phyloP scores from a whole-genome alignment of 1,284 basidiomycete species.

The Trametes pubescens region DNA sequence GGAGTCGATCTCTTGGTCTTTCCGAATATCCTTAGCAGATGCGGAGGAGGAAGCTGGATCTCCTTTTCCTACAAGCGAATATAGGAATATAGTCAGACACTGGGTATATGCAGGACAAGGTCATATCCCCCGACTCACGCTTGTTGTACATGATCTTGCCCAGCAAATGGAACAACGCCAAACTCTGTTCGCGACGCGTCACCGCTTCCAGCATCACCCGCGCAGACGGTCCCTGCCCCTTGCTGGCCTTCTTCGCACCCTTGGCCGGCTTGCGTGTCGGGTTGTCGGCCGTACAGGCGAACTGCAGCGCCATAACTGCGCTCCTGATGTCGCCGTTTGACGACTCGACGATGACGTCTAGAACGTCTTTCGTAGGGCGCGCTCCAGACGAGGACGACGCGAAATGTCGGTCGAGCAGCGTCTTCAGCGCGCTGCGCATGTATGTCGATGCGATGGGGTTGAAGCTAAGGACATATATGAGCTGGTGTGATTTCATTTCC shows the following conservation, averaged over 20 bases:
- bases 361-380: slow-evolving; percentile 65
- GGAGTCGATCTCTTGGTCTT: slow-evolving; percentile 63
- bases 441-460: slow-evolving; percentile 92
- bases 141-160: slow-evolving; percentile 98
- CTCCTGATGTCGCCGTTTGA: slow-evolving; percentile 92
- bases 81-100: neutral
- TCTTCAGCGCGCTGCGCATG: slow-evolving; percentile 80
- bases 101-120: neutral
- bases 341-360: slow-evolving; percentile 81
- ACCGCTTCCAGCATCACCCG: slow-evolving; percentile 69
- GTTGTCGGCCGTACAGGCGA: slow-evolving; percentile 55
- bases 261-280: slow-evolving; percentile 8
- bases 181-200: slow-evolving; percentile 83
- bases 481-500: neutral
- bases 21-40: slow-evolving; percentile 62
- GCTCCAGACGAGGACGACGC: slow-evolving; percentile 37
- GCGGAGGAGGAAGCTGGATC: slow-evolving; percentile 65
- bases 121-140: slow-evolving; percentile 56
- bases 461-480: slow-evolving; percentile 53
- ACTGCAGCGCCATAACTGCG: slow-evolving; percentile 92
- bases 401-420: slow-evolving; percentile 63
- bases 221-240: slow-evolving; percentile 28
- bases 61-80: slow-evolving; percentile 75
- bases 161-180: slow-evolving; percentile 92
- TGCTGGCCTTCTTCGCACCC: slow-evolving; percentile 27